Evolutionary conservation across 2,329 filamentous ascomycete genomes (phyloP), one percentile per base, ranked within the genome.

Genomic region (Pezicula neosporulosa): DNA sequence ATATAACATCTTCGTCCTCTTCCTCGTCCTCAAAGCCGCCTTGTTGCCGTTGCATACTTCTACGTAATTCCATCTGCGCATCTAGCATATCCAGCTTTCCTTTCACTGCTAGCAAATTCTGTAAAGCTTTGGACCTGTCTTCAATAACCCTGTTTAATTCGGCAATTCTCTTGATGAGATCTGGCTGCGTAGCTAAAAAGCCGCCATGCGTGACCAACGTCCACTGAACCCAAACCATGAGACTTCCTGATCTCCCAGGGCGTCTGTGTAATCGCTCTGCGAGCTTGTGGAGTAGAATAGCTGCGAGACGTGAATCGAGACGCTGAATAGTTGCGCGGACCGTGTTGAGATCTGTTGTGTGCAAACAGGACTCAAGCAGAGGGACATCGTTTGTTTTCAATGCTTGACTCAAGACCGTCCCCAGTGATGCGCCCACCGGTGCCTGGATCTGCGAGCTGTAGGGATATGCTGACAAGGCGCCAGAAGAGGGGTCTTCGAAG

Each of bases 161-260:
- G 44, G 82, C 78, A 53, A 99, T 80, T 66, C 86, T 86, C 64
- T 86, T 85, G 60, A 94, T 80, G 36, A 96, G 78, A 57, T 92
- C 87, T n/a, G 89, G 84, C 68, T 96, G 90, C 30, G 87, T 87
- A 10, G 92, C 90, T 47, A 99, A 77, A 48, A 92, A 92, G 58
- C 93, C 94, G 59, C 94, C 94, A 66, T 99, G 94, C 2, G 89
- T 86, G 33, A 97, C 84, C 49, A 97, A 81, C 1, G 90, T 93
- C 90, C 91, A 96, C 71, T 97, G 92, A 41, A 97, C 88, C 92
- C 94, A 99, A 15, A 88, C 83, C 80, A 97, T 92, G 30, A 99
- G 81, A 65, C 86, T 89, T 47, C 92, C 91, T 13, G 94, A 93
- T 49, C 94, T 83, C 3, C 93, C 94, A 1, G 94, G 94, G 42